Percentiles rank a stretch among this genome's conserved stretches.
Evolutionary conservation across 23 red algal genomes (phyloP).

Genomic region (Gracilaria caudata): DNA sequence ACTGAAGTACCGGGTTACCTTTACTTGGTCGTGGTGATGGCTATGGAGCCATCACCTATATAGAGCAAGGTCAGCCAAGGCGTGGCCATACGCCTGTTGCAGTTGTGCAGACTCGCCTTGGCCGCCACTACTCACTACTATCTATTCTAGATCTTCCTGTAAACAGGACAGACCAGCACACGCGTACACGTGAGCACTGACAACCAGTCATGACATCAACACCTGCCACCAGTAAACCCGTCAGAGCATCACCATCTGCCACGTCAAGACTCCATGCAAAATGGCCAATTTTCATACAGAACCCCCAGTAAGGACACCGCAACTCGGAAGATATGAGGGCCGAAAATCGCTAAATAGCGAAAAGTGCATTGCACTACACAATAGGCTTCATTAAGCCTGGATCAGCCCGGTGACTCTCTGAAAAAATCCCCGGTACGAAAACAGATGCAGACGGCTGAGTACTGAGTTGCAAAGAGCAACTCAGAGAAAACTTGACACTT

Average conservation of each 20-base stretch:
- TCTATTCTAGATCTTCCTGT: neutral
- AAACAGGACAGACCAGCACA: neutral
- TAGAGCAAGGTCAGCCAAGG: neutral
- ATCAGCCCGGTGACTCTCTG: too few relatives aligned
- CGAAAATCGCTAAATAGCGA: too few relatives aligned
- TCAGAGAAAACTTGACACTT: too few relatives aligned
- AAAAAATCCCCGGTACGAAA: too few relatives aligned
- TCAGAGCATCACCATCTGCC: neutral
- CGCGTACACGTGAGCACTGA: neutral
- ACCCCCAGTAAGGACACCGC: neutral
- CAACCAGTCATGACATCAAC: neutral
- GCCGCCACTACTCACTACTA: neutral
- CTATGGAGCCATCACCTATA: neutral
- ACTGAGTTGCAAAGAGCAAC: too few relatives aligned
- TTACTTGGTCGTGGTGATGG: too few relatives aligned
- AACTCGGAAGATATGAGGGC: neutral
- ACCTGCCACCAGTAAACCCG: neutral
- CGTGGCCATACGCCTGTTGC: neutral
- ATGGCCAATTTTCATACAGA: neutral
- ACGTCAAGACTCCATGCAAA: neutral
- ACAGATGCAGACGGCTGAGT: too few relatives aligned
- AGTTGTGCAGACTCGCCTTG: neutral
- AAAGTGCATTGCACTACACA: too few relatives aligned
- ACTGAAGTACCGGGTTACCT: neutral
- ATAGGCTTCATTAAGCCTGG: too few relatives aligned